Conservation (phyloP, 768 basidiomycete species). For the Lactarius quietus region DNA sequence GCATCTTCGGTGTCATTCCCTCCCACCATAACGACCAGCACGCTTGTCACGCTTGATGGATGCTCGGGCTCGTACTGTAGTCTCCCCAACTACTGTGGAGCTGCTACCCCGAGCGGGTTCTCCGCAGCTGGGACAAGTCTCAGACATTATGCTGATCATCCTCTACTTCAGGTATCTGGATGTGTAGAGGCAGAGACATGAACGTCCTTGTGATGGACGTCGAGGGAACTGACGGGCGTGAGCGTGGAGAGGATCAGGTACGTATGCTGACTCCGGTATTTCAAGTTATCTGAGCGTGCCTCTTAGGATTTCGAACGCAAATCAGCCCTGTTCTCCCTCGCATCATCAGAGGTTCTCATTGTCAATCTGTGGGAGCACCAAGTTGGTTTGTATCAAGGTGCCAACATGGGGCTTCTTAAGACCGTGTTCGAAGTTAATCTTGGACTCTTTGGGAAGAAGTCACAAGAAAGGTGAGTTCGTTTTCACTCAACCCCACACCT, state of each 20-base stretch:
- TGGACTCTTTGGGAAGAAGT: constrained; percentile 82
- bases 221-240: constrained; percentile 96
- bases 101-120: not conserved
- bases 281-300: not conserved
- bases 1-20: constrained; percentile 19
- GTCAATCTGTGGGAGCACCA: constrained; percentile 99
- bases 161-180: constrained; percentile 81
- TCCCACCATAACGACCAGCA: not conserved
- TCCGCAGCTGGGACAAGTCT: not conserved
- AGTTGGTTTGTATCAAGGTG: constrained; percentile 97
- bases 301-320: constrained; percentile 96
- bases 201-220: constrained; percentile 99
- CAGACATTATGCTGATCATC: not conserved
- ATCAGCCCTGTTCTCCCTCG: constrained; percentile 94
- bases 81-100: not conserved
- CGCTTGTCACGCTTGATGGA: not conserved
- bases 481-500: not conserved
- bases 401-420: constrained; percentile 98
- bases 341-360: constrained; percentile 91
- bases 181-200: constrained; percentile 86
- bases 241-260: constrained; percentile 97
- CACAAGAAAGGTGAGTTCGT: constrained; percentile 46
- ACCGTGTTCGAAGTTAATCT: constrained; percentile 99
- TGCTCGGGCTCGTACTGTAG: not conserved
- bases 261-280: constrained; percentile 13